Evolutionary conservation across 495 filamentous ascomycete genomes (phyloP).

Genomic region (Apiosordaria backusii): DNA sequence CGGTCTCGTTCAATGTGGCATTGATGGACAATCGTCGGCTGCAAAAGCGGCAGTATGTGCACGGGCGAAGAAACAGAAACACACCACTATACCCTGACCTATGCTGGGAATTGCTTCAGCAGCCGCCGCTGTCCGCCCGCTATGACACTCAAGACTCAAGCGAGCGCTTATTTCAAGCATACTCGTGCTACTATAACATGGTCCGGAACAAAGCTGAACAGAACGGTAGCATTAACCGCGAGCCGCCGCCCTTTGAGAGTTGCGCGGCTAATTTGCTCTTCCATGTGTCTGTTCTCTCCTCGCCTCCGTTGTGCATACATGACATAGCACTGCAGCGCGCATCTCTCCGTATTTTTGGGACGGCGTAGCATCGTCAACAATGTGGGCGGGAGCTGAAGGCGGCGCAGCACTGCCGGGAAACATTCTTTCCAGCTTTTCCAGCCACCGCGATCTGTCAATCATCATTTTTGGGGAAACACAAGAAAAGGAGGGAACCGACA

Average conservation of each 20-base stretch:
- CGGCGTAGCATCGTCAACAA: neutral
- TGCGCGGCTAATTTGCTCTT: neutral
- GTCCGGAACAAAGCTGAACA: neutral
- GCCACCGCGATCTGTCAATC: neutral
- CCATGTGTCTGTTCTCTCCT: conserved; percentile 1
- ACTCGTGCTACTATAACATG: neutral
- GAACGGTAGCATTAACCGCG: neutral
- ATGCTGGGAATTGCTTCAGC: neutral
- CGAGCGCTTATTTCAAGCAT: neutral
- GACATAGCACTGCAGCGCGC: conserved; percentile 1
- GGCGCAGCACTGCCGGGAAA: conserved; percentile 18
- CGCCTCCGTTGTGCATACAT: conserved; percentile 8
- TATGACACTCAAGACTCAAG: neutral
- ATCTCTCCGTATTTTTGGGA: conserved; percentile 14
- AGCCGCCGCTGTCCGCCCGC: neutral
- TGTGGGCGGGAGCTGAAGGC: conserved; percentile 14
- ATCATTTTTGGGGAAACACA: conserved; percentile 1
- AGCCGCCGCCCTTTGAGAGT: neutral
- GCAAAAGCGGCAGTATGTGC: neutral
- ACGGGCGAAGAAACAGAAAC: neutral
- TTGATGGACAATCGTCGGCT: neutral
- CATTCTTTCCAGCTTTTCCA: neutral
- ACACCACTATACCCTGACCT: neutral
- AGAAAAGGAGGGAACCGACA: neutral
- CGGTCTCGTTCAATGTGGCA: neutral